Evolutionary conservation across 495 filamentous ascomycete genomes (phyloP).

Genomic region (Penicillium subrubescens): DNA sequence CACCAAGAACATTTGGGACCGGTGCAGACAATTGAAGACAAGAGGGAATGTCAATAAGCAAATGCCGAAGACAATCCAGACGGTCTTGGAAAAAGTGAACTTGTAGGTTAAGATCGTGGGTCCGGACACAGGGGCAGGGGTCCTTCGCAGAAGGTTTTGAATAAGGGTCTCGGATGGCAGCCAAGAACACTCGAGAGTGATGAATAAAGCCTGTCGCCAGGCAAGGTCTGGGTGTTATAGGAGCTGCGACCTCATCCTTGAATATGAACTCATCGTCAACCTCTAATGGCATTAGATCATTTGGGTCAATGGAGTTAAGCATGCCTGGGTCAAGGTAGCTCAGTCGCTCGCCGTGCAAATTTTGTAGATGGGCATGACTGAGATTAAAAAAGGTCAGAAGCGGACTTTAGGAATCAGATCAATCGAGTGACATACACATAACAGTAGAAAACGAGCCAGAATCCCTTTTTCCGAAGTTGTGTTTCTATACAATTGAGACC

Average conservation of each 20-base stretch:
- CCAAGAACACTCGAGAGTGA: constrained; percentile 26
- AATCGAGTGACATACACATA: background rate
- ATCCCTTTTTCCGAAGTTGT: constrained; percentile 22
- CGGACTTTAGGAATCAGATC: background rate
- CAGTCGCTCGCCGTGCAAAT: constrained; percentile 20
- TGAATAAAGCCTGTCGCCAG: constrained; percentile 19
- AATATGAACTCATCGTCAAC: constrained; percentile 30
- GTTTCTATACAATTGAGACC: constrained; percentile 38
- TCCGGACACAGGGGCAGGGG: constrained; percentile 17
- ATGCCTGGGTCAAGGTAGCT: constrained; percentile 22
- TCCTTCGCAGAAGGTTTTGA: background rate
- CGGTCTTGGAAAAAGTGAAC: no score
- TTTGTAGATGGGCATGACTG: constrained; percentile 22
- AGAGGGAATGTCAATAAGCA: no score
- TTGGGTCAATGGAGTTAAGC: constrained; percentile 23
- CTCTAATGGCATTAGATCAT: constrained; percentile 25
- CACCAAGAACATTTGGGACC: no score
- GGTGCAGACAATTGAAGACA: no score
- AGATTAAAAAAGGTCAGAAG: background rate
- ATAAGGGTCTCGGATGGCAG: constrained; percentile 11
- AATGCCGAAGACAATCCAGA: no score
- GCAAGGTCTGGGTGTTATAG: constrained; percentile 1
- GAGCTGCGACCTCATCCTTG: constrained; percentile 21
- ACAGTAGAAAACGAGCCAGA: background rate
- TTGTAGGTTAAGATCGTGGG: no score